Base-by-base conservation (phyloP, 805 yeast species). In the Nakazawaea laoshanensis region DNA sequence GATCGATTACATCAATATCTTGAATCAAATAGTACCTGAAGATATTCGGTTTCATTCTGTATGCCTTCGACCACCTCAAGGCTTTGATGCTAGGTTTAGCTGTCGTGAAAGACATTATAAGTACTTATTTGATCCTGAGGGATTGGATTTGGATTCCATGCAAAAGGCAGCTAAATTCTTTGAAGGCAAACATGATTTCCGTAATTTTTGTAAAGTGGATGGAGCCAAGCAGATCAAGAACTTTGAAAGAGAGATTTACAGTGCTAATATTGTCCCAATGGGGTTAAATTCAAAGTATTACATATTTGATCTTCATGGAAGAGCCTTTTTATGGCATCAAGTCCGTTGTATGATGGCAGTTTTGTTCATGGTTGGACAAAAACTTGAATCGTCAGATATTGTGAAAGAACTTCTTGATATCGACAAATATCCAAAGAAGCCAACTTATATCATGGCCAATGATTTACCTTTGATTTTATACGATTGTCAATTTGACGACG, bases 311-410 rank as follows among this genome's bases (percentile, higher is more conserved):
- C 59, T 92, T 33, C 65, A 70, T 41, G 98, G 98, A 0, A 64
- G 83, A 2, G 98, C 97, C 7, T 92, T 92, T 45, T 57, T 92
- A 36, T 92, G 97, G 97, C 97, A 92, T 52, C 98, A 92, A 55
- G 98, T 92, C 13, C 70, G 98, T 37, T 87, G 95, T 44, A 92
- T 92, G 92, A 73, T 87, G 61, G 95, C 95, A 0, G 63, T 82
- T 8, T 52, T 92, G 36, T 73, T 92, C 34, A 55, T 81, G 16
- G 76, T 87, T 6, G 98, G 96, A 1, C 95, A 87, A 53, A 62
- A 63, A 11, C 64, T 71, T 14, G 98, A 92, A 52, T 36, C 50
- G 0, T 79, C 86, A 0, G 47, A 53, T 1, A 53, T 86, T 0
- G 62, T 92, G 2, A 52, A 54, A 9, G 67, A 73, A 2, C 57